Base-by-base conservation (phyloP, 306 rosid species). In the Acmispon strigosus region DNA sequence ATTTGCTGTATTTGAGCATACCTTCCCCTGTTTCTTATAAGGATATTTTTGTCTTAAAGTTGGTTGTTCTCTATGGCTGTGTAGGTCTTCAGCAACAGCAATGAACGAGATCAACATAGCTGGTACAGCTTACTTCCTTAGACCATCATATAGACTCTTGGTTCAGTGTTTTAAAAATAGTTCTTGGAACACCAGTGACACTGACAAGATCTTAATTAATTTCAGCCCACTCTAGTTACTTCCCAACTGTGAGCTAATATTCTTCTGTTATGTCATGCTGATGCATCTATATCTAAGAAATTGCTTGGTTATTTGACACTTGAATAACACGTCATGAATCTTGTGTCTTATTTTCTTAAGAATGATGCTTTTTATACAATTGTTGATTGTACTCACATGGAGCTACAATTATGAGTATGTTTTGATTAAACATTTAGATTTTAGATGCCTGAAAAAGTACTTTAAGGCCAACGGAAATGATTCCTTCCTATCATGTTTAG, bases 81-180 rank as follows among this genome's bases (percentile, higher is more conserved):
- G 71, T 80, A 93, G 98, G 86, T 69, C 74, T 79, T 78, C 86
- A 43, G 54, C 82, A 37, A 68, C 71, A 59, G 73, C 65, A 70
- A 74, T 48, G 85, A 75, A 87, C 77, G 81, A 73, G 82, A 80
- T 83, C 68, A 79, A 87, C 79, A 48, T 67, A 71, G 43, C 47
- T 50, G 97, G 97, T 90, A 73, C 80, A 79, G 27, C 70, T 48
- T 62, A 54, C 76, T 76, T 59, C 45, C 57, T 51, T 54, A 29
- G 48, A 56, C 67, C 32, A 27, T 27, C 49, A 42, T 72, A 36
- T 68, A 39, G 18, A 61, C 34, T 55, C 18, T 29, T 37, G 22
- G 7, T 62, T 78, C 18, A 34, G 32, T 66, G 49, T 27, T 2
- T 27, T 27, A 2, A 1, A 27, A 27, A 27, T 27, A 27, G 4